Evolutionary conservation across 768 basidiomycete genomes (phyloP).

Genomic region (Pulveroboletus sp.): DNA sequence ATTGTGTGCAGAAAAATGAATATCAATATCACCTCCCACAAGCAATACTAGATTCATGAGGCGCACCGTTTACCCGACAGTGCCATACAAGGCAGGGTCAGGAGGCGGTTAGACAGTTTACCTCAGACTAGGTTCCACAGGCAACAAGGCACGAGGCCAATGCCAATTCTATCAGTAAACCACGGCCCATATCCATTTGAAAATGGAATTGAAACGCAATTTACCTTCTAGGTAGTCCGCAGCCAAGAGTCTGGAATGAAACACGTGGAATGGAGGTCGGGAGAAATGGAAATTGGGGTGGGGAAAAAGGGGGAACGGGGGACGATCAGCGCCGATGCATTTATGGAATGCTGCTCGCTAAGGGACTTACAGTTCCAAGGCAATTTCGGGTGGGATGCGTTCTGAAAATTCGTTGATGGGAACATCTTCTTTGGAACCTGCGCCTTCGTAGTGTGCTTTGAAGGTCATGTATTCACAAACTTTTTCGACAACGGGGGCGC

Average conservation of each 20-base stretch:
- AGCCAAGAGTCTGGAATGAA: constrained; percentile 45
- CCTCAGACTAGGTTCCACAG: constrained; percentile 10
- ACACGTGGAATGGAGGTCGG: not conserved
- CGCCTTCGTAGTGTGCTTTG: constrained; percentile 74
- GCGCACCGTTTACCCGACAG: constrained; percentile 1
- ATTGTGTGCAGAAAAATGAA: not conserved
- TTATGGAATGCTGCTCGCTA: not conserved
- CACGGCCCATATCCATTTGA: constrained; percentile 10
- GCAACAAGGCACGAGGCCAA: constrained; percentile 6
- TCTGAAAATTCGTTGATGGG: constrained; percentile 76
- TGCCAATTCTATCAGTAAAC: constrained; percentile 9
- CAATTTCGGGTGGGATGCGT: constrained; percentile 81
- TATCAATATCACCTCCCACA: not conserved
- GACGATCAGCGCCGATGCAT: constrained; percentile 11
- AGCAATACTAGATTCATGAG: not conserved
- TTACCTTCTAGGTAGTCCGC: constrained; percentile 67
- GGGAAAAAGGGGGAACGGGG: not conserved
- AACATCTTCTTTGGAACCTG: constrained; percentile 68
- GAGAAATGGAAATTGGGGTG: constrained; percentile 2
- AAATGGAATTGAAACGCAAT: constrained; percentile 12
- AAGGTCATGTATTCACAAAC: constrained; percentile 87
- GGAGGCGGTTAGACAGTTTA: too few relatives aligned
- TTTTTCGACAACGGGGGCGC: constrained; percentile 77
- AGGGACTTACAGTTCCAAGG: constrained; percentile 76
- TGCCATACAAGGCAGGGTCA: not conserved